Percentiles rank a stretch among this genome's conserved stretches.
Conservation (phyloP, 441 rosid genomes). For the Euphorbia schlechtendalii region DNA sequence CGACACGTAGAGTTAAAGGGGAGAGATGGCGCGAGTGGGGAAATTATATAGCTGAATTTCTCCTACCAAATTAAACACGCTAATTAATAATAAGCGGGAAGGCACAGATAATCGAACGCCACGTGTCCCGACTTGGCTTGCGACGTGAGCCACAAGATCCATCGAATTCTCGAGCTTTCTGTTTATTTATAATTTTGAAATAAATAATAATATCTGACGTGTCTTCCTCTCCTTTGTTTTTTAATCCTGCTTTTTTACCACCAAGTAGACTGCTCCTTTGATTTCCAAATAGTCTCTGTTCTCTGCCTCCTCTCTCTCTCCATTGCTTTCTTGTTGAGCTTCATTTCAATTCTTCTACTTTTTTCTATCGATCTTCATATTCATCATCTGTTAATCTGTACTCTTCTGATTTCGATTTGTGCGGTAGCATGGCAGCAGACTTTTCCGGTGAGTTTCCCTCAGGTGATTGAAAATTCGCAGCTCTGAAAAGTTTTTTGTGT, state of each 20-base stretch:
- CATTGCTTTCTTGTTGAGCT: not conserved
- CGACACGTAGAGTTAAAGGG: not conserved
- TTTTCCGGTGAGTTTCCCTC: not conserved
- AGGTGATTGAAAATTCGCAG: not conserved
- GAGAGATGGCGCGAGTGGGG: conserved; percentile 2
- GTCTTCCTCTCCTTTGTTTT: too few species aligned
- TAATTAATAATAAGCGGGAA: conserved; percentile 26
- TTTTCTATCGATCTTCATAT: too few species aligned
- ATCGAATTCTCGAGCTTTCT: conserved; percentile 42
- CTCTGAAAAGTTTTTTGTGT: not conserved
- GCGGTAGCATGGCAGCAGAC: too few species aligned
- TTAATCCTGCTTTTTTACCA: too few species aligned
- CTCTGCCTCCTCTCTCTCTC: not conserved
- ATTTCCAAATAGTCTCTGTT: not conserved
- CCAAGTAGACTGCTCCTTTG: conserved; percentile 10
- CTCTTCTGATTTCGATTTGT: not conserved
- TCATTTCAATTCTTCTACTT: too few species aligned
- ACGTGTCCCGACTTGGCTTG: too few species aligned
- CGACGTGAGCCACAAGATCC: conserved; percentile 4
- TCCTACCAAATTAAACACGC: conserved; percentile 28
- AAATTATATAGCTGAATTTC: not conserved
- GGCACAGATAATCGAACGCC: not conserved
- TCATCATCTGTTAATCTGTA: not conserved
- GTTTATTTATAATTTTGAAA: not conserved
- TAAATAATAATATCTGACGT: not conserved